A percentile compares a stretch with the other conserved stretches of the same genome.
These are phyloP conservation scores for Entoloma clypeatum DNA, from an alignment of 1,284 basidiomycete species.

Conservation along the genomic window DNA sequence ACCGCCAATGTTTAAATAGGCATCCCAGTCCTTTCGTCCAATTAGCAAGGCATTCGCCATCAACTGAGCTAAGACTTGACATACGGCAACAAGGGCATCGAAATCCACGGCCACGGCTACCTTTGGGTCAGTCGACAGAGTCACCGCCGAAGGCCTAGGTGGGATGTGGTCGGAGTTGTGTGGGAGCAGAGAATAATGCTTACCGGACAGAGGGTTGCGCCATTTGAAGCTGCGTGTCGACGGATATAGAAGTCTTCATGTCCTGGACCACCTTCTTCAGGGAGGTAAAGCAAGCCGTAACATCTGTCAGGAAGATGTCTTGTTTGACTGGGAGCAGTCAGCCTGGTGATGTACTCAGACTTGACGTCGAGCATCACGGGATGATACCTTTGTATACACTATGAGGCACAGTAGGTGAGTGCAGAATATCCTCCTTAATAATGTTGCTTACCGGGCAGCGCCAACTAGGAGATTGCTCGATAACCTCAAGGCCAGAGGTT, in stretches of 20 bases:
- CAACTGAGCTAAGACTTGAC: constrained; percentile 23
- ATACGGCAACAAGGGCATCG: constrained; percentile 61
- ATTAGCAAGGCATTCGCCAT: not conserved
- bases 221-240: constrained; percentile 60
- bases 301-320: constrained; percentile 75
- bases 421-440: not conserved
- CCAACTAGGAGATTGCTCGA: constrained; percentile 87
- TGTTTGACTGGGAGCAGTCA: constrained; percentile 59
- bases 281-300: constrained; percentile 69
- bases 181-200: constrained; percentile 14
- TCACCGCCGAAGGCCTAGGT: constrained; percentile 55
- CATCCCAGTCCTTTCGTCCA: constrained; percentile 57
- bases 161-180: not conserved
- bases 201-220: constrained; percentile 61
- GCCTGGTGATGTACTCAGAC: not conserved
- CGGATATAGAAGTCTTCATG: constrained; percentile 40
- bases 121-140: constrained; percentile 52
- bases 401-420: not conserved
- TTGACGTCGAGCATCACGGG: not conserved
- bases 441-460: constrained; percentile 65
- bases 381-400: constrained; percentile 69
- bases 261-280: constrained; percentile 74
- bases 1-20: constrained; percentile 47
- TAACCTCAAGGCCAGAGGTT: constrained; percentile 79
- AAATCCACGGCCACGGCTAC: constrained; percentile 56